Percentiles rank a stretch among this genome's conserved stretches.
phyloP scores from a whole-genome alignment of 176 grass and related monocot genomes.

The Paspalum vaginatum region DNA sequence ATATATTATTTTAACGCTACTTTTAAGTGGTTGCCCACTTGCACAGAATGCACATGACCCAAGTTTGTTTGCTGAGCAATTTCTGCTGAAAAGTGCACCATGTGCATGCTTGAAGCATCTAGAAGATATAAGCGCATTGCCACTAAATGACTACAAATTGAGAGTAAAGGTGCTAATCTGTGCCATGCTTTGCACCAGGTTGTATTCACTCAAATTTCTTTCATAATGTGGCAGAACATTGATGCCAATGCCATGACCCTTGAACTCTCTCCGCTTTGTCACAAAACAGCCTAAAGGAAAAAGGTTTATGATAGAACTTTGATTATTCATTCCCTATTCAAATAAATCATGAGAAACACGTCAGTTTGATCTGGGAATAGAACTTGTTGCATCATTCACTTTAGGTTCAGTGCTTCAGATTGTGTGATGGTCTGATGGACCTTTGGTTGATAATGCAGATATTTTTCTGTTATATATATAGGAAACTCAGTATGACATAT shows the following conservation, averaged over 20 bases:
- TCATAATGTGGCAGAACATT: not conserved
- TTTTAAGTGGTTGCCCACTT: not conserved
- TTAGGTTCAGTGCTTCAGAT: not conserved
- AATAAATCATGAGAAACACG: not conserved
- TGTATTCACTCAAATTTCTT: not conserved
- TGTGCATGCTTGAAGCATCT: not conserved
- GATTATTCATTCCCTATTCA: not conserved
- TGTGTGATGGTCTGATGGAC: not conserved
- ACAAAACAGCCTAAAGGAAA: not conserved
- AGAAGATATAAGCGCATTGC: not conserved
- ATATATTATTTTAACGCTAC: not conserved
- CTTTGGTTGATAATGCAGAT: not conserved
- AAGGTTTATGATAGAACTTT: not conserved
- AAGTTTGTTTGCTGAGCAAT: not conserved
- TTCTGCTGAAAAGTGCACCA: not conserved
- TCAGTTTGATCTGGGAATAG: not conserved
- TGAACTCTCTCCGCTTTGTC: not conserved
- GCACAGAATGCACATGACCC: not conserved
- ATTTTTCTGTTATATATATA: too few species aligned
- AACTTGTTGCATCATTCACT: not conserved
- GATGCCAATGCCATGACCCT: too few species aligned
- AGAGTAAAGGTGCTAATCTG: not conserved
- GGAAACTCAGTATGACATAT: not conserved
- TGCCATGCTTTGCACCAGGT: not conserved
- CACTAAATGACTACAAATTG: not conserved